Evolutionary conservation across 2,329 filamentous ascomycete species (phyloP).

Genomic region (Cercospora janseana): DNA sequence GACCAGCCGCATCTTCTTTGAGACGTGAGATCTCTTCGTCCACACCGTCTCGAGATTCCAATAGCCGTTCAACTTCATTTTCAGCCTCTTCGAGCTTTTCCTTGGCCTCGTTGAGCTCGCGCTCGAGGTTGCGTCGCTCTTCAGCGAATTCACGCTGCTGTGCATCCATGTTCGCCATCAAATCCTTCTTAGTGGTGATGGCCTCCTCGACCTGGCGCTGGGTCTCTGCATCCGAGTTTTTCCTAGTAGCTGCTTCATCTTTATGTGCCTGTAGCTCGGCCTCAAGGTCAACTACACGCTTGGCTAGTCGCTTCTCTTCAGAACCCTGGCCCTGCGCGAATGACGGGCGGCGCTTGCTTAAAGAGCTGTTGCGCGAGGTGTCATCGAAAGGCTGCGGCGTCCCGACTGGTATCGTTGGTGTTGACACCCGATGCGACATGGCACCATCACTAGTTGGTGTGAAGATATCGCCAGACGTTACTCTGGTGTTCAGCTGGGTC

Average conservation of each 20-base stretch:
- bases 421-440: constrained; percentile 25
- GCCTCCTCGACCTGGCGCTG: constrained; percentile 76
- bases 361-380: constrained; percentile 26
- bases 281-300: constrained; percentile 68
- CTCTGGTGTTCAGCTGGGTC: constrained; percentile 53
- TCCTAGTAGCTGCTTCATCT: constrained; percentile 61
- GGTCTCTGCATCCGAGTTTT: constrained; percentile 59
- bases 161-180: constrained; percentile 91
- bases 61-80: constrained; percentile 82
- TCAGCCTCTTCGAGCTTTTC: constrained; percentile 82
- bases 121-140: constrained; percentile 78
- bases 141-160: constrained; percentile 83
- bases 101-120: constrained; percentile 74
- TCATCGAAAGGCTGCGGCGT: constrained; percentile 28
- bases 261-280: constrained; percentile 72
- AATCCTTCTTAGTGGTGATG: constrained; percentile 87
- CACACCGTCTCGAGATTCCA: constrained; percentile 79
- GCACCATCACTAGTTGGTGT: constrained; percentile 30
- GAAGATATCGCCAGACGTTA: constrained; percentile 39
- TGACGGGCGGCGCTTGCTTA: constrained; percentile 54
- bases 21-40: constrained; percentile 69
- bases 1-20: constrained; percentile 53
- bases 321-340: constrained; percentile 60
- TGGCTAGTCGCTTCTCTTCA: constrained; percentile 60
- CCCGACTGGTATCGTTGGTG: constrained; percentile 20